Conservation (phyloP, 2,329 filamentous ascomycete species). For the Chaetoscypha palmicola region DNA sequence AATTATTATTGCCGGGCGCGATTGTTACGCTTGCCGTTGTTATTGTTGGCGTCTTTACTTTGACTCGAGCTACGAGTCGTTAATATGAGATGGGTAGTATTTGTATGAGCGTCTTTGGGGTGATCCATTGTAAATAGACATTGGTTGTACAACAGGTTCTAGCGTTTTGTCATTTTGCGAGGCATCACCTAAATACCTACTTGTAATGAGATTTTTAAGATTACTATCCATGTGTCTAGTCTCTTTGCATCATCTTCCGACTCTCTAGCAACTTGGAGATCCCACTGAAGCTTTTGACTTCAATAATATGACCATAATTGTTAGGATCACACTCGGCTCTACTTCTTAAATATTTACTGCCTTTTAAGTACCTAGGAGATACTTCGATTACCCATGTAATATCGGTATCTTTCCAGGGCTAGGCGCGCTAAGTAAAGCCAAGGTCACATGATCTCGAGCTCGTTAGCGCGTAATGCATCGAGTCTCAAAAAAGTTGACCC, state of each 20-base stretch:
- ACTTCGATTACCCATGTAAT: too few relatives aligned
- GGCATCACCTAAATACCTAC: not conserved
- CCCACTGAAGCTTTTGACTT: too few relatives aligned
- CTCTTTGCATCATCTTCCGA: too few relatives aligned
- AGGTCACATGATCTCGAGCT: conserved; percentile 3
- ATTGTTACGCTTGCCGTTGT: conserved; percentile 93
- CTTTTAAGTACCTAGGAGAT: too few relatives aligned
- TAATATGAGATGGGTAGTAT: not conserved
- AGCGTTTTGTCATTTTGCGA: not conserved
- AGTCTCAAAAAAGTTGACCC: conserved; percentile 25
- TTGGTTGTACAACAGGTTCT: not conserved
- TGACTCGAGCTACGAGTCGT: conserved; percentile 58
- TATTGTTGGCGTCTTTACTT: conserved; percentile 86
- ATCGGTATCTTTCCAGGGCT: too few relatives aligned
- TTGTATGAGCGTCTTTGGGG: conserved; percentile 3
- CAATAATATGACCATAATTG: too few relatives aligned
- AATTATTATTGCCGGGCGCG: conserved; percentile 84
- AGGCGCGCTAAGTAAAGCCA: not conserved
- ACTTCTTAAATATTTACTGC: too few relatives aligned
- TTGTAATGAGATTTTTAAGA: too few relatives aligned
- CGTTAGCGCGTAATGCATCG: conserved; percentile 16
- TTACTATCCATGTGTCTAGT: too few relatives aligned
- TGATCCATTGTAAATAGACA: conserved; percentile 15
- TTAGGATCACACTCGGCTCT: too few relatives aligned
- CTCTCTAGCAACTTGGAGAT: too few relatives aligned